Conservation (phyloP, 257 asterid species). For the Petrea volubilis region DNA sequence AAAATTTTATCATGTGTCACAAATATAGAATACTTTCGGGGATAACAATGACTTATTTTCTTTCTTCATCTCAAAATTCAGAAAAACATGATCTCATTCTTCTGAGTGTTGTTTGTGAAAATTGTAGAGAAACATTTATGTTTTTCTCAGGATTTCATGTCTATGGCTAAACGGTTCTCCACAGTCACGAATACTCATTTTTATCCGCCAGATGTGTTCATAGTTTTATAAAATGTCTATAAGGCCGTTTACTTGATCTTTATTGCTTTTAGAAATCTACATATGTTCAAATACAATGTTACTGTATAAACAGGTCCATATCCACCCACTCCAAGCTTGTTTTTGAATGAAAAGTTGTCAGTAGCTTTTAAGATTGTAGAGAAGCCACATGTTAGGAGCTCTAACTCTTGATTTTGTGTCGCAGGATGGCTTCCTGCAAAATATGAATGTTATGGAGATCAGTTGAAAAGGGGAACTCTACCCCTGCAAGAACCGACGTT, state of each 20-base stretch:
- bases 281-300: not conserved
- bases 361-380: slow-evolving; percentile 18
- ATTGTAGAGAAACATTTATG: no score
- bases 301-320: slow-evolving; percentile 36
- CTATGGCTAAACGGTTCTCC: no score
- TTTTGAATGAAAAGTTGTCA: slow-evolving; percentile 17
- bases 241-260: no score
- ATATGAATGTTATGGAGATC: not conserved
- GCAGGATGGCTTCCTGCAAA: slow-evolving; percentile 8
- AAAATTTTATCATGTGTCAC: no score
- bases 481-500: not conserved
- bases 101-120: not conserved
- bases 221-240: no score
- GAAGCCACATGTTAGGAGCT: slow-evolving; percentile 7
- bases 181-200: not conserved
- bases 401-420: slow-evolving; percentile 12
- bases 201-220: not conserved
- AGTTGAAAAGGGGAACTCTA: no score
- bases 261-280: not conserved
- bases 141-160: no score
- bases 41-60: not conserved
- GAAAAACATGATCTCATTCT: not conserved
- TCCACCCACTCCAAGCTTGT: slow-evolving; percentile 35
- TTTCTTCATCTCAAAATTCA: not conserved
- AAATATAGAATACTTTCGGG: no score